Percentiles rank a stretch among this genome's conserved stretches.
phyloP scores from a whole-genome alignment of 2,329 filamentous ascomycete genomes.

The Trichoderma gracile region DNA sequence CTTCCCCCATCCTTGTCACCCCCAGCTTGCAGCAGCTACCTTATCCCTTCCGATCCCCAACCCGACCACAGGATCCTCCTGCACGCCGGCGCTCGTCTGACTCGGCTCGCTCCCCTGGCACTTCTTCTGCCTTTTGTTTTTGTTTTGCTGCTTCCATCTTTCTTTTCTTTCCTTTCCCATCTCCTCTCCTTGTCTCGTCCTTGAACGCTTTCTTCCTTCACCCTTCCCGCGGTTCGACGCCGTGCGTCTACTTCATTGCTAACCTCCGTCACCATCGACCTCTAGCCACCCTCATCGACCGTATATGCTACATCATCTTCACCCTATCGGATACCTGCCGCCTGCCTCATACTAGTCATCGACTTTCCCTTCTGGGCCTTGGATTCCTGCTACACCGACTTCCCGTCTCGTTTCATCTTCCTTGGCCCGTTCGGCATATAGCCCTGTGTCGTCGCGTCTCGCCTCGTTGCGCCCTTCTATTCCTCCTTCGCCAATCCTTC shows the following conservation, averaged over 20 bases:
- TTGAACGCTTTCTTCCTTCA: neutral
- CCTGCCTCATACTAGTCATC: slow-evolving; percentile 27
- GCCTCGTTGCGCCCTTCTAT: slow-evolving; percentile 2
- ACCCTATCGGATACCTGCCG: slow-evolving; percentile 40
- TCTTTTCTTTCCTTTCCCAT: slow-evolving; percentile 14
- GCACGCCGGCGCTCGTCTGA: slow-evolving; percentile 23
- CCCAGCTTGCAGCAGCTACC: slow-evolving; percentile 19
- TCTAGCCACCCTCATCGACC: slow-evolving; percentile 24
- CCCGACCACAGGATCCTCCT: slow-evolving; percentile 23
- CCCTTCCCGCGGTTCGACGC: neutral
- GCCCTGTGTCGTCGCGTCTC: slow-evolving; percentile 17
- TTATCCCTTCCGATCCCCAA: slow-evolving; percentile 23
- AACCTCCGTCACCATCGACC: slow-evolving; percentile 31
- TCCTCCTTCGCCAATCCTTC: neutral
- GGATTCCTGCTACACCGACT: slow-evolving; percentile 30
- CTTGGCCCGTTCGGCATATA: slow-evolving; percentile 29
- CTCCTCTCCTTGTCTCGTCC: neutral
- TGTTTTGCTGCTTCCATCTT: slow-evolving; percentile 17
- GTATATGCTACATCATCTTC: slow-evolving; percentile 27
- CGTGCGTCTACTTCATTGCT: slow-evolving; percentile 22
- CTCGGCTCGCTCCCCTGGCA: slow-evolving; percentile 10
- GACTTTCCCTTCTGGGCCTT: slow-evolving; percentile 28
- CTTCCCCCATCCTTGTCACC: slow-evolving; percentile 26
- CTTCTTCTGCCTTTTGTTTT: slow-evolving; percentile 23
- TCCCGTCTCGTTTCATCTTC: slow-evolving; percentile 26